These are phyloP conservation scores for Fusarium sp. DNA, from an alignment of 2,329 filamentous ascomycete species.

Conservation along the genomic window DNA sequence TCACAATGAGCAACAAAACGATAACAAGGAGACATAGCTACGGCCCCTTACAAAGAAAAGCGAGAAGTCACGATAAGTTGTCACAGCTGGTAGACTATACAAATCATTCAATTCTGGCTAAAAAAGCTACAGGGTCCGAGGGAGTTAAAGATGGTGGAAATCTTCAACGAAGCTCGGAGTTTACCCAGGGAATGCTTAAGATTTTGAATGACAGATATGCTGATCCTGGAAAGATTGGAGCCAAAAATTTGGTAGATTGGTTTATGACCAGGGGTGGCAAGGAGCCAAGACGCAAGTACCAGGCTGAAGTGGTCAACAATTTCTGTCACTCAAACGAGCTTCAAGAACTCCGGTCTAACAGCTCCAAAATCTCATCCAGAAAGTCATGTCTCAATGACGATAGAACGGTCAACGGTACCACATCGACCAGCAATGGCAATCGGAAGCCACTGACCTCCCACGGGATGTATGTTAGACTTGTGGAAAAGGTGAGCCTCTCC, in stretches of 20 bases:
- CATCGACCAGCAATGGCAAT: not conserved
- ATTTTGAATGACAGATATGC: not conserved
- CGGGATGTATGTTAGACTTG: not conserved
- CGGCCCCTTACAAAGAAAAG: not conserved
- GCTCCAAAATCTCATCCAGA: rapidly evolving
- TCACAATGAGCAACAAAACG: not conserved
- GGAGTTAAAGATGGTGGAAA: not conserved
- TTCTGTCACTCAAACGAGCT: not conserved
- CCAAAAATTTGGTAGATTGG: not conserved
- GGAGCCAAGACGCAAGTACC: not conserved
- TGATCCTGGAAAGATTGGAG: rapidly evolving
- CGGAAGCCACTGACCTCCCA: not conserved
- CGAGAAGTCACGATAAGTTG: not conserved
- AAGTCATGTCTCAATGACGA: not conserved
- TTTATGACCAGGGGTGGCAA: not conserved
- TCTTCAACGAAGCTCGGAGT: not conserved
- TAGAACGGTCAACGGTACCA: not conserved
- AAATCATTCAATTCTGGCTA: not conserved
- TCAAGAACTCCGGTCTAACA: not conserved
- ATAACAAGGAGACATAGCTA: not conserved
- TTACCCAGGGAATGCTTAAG: not conserved
- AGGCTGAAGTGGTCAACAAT: not conserved
- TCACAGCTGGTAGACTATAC: not conserved
- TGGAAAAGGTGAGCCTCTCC: not conserved
- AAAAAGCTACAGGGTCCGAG: rapidly evolving